Conservation (phyloP, 2,329 filamentous ascomycete genomes). For the Neophaeococcomyces aloes region DNA sequence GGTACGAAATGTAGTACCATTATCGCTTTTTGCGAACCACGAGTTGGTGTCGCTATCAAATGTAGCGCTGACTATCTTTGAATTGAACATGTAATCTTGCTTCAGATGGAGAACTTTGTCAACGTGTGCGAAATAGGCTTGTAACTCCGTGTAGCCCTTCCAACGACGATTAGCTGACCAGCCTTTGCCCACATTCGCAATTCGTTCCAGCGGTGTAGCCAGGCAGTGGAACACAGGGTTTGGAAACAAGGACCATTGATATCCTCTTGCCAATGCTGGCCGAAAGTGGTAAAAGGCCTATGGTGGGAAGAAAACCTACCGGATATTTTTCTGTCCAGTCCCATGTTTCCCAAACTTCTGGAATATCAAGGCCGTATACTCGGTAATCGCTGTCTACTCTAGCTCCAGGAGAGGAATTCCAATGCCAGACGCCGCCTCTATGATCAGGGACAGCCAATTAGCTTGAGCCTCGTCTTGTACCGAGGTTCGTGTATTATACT, state of each 20-base stretch:
- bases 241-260: no score
- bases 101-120: slow-evolving; percentile 32
- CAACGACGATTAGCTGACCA: no score
- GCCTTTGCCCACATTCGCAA: no score
- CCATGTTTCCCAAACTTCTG: slow-evolving; percentile 36
- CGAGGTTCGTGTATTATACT: no score
- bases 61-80: slow-evolving; percentile 32
- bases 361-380: slow-evolving; percentile 44
- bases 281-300: no score
- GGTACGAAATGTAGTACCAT: slow-evolving; percentile 31
- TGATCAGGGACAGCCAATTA: slow-evolving; percentile 38
- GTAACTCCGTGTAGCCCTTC: slow-evolving; percentile 29
- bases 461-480: slow-evolving; percentile 28
- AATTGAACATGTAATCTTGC: slow-evolving; percentile 37
- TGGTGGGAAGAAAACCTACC: no score
- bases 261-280: no score
- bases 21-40: slow-evolving; percentile 38
- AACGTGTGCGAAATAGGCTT: slow-evolving; percentile 33
- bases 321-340: slow-evolving; percentile 35
- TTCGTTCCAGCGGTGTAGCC: no score
- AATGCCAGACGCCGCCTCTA: background rate
- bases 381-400: slow-evolving; percentile 45
- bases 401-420: slow-evolving; percentile 30
- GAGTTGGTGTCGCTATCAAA: slow-evolving; percentile 29
- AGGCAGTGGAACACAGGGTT: no score